Conservation (phyloP, 116 monocot species). For the Trichopus zeylanicus region DNA sequence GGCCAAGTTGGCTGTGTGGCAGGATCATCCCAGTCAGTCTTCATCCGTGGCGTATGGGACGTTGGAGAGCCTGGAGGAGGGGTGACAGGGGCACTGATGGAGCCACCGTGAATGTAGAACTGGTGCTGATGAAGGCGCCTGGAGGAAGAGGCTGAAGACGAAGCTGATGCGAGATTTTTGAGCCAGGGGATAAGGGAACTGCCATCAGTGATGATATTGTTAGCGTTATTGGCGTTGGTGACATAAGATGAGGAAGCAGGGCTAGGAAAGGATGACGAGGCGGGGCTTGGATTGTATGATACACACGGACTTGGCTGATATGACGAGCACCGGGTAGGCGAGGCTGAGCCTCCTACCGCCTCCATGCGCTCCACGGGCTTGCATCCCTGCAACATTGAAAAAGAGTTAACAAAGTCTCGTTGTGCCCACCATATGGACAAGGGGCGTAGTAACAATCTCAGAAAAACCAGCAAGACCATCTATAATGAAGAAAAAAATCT, state of each 20-base stretch:
- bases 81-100: conserved; percentile 46
- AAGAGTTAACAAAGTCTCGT: neutral
- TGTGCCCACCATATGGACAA: too few species aligned
- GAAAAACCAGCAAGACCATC: neutral
- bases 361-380: conserved; percentile 17
- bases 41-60: conserved; percentile 13
- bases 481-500: too few species aligned
- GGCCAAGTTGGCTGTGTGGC: conserved; percentile 14
- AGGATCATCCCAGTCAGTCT: conserved; percentile 25
- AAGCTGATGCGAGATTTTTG: conserved; percentile 23
- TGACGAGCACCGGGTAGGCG: conserved; percentile 31
- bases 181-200: conserved; percentile 18
- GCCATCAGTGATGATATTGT: neutral
- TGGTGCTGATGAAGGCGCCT: conserved; percentile 5
- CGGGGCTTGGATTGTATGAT: conserved; percentile 27
- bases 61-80: conserved; percentile 40
- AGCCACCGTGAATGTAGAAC: conserved; percentile 27
- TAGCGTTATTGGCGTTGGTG: conserved; percentile 10
- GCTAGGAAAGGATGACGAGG: conserved; percentile 20
- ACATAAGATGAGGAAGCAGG: conserved; percentile 21
- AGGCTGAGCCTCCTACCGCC: conserved; percentile 9
- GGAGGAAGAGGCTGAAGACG: conserved; percentile 17
- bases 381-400: conserved; percentile 20
- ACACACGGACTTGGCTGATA: conserved; percentile 21
- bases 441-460: too few species aligned